Evolutionary conservation across 345 rosid genomes (phyloP), one percentile per base, ranked within the genome.

Genomic region (Cardamine resedifolia): DNA sequence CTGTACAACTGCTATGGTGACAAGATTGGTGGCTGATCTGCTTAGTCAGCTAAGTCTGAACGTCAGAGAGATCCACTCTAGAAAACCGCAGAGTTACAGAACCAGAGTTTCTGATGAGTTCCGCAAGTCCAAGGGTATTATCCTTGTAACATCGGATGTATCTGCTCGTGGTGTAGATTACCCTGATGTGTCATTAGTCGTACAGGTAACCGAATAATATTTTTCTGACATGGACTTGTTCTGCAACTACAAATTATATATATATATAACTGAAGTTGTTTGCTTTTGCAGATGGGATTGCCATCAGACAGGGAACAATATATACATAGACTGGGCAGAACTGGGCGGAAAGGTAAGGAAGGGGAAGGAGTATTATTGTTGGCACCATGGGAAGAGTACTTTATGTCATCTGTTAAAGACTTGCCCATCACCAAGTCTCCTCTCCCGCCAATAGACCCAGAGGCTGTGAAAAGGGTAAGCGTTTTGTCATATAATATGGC

Each of bases 111-210:
- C 99, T 28, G 94, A 95, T 83, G 96, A 90, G 81, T 95, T 95
- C 81, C 84, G 96, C 66, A 95, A 89, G 76, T 91, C 97, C 6
- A 95, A 88, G 81, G 83, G 89, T 70, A 82, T 95, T 12, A 90
- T 95, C 70, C 98, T 91, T 24, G 99, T 88, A 66, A 96, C 98
- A 26, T 96, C 97, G 0, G 99, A 96, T 86, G 97, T 96, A 52
- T 92, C 99, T 79, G 99, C 99, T 10, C 94, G 99, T 31, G 97
- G 99, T 66, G 99, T 96, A 21, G 99, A 96, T 80, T 96, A 96
- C 82, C 99, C 99, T 34, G 98, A 96, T 69, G 98, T 96, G 34
- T 88, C 98, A 59, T 89, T 96, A 36, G 98, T 96, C 68, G 66
- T 96, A 20, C 98, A 96, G 97, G 99, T 92, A 86, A n/a, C n/a